A percentile compares a stretch with the other conserved stretches of the same genome.
phyloP scores from a whole-genome alignment of 2,329 filamentous ascomycete species.

The Ophiosphaerella herpotricha region DNA sequence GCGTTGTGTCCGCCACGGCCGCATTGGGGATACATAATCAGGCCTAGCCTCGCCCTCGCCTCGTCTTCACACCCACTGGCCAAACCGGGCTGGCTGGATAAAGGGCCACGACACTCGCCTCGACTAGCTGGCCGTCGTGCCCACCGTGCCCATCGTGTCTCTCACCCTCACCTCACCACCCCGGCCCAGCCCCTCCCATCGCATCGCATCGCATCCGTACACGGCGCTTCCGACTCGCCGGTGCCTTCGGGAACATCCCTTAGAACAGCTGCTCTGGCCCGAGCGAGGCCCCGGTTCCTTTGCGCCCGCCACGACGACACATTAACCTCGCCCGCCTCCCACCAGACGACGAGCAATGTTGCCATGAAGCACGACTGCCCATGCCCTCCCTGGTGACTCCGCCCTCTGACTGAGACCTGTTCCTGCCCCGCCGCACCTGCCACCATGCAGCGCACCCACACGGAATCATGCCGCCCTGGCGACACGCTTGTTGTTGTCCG shows the following conservation, averaged over 20 bases:
- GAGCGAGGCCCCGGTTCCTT: constrained; percentile 4
- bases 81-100: background rate
- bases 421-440: constrained; percentile 5
- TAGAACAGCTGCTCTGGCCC: background rate
- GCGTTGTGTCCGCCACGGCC: background rate
- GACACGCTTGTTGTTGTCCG: constrained; percentile 73
- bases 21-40: background rate
- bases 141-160: too few relatives aligned
- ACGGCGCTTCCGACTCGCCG: constrained; percentile 1
- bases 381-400: background rate
- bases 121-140: too few relatives aligned
- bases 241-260: constrained; percentile 5
- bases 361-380: background rate
- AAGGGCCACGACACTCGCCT: background rate
- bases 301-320: constrained; percentile 11
- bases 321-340: background rate
- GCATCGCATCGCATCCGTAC: background rate
- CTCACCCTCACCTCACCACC: background rate
- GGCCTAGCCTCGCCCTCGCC: background rate
- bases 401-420: background rate
- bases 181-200: background rate
- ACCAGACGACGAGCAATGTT: background rate
- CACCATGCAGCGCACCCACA: constrained; percentile 42
- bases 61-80: background rate
- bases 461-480: constrained; percentile 62